phyloP scores from a whole-genome alignment of 768 basidiomycete genomes.

The Chalciporus sphaerocephalus region DNA sequence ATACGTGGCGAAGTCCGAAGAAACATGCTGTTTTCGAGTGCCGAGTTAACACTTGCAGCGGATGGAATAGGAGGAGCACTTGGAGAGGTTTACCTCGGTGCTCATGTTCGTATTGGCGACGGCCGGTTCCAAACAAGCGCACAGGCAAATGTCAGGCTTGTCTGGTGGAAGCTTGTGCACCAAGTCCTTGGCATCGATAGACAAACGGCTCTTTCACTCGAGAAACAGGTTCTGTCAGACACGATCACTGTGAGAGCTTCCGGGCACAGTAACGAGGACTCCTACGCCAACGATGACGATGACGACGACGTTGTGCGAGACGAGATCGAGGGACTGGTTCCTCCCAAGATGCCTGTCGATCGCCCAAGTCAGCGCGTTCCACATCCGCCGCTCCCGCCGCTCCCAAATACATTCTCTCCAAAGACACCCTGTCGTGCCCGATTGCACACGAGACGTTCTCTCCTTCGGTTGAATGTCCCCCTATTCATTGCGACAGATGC shows the following conservation, averaged over 20 bases:
- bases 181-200: slow-evolving; percentile 41
- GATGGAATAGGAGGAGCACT: slow-evolving; percentile 41
- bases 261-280: neutral
- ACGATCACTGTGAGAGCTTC: neutral
- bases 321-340: slow-evolving; percentile 6
- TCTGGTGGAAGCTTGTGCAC: slow-evolving; percentile 59
- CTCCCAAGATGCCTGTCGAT: slow-evolving; percentile 18
- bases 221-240: slow-evolving; percentile 6
- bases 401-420: slow-evolving; percentile 14
- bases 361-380: slow-evolving; percentile 19
- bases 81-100: slow-evolving; percentile 51
- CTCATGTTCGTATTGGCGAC: slow-evolving; percentile 68
- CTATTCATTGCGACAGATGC: slow-evolving; percentile 67
- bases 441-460: slow-evolving; percentile 32
- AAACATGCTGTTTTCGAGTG: slow-evolving; percentile 55
- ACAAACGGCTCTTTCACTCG: slow-evolving; percentile 33
- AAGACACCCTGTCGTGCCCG: slow-evolving; percentile 36
- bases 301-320: neutral
- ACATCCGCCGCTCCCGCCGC: slow-evolving; percentile 27
- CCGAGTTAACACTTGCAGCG: slow-evolving; percentile 41
- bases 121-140: slow-evolving; percentile 51
- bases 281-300: neutral
- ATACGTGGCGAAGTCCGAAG: slow-evolving; percentile 47
- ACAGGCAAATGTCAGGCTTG: slow-evolving; percentile 37
- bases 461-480: slow-evolving; percentile 48